A percentile compares a stretch with the other conserved stretches of the same genome.
Conservation (phyloP, 768 basidiomycete genomes). For the Lactifluus echinatus region DNA sequence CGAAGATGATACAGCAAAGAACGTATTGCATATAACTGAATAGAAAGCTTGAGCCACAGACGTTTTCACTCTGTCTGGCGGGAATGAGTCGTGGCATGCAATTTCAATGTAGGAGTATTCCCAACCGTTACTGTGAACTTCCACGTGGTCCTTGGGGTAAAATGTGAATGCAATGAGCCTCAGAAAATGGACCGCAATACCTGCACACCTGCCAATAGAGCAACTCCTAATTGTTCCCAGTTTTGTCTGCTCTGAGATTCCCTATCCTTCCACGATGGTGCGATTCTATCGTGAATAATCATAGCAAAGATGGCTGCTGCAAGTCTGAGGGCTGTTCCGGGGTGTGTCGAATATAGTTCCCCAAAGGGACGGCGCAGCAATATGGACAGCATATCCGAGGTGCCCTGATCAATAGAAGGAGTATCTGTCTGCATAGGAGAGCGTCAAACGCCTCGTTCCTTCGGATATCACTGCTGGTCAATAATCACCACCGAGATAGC, state of each 20-base stretch:
- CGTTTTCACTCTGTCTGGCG: conserved; percentile 13
- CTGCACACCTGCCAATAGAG: conserved; percentile 18
- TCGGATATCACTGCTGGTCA: neutral
- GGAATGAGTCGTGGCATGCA: neutral
- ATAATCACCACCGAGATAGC: conserved; percentile 13
- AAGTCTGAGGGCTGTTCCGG: conserved; percentile 15
- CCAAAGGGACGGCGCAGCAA: conserved; percentile 15
- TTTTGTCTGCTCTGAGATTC: neutral
- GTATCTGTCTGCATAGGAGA: neutral
- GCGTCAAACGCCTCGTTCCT: neutral
- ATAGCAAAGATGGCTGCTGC: conserved; percentile 13
- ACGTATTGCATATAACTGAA: conserved; percentile 13
- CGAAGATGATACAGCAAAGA: conserved; percentile 7
- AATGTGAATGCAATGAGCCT: neutral
- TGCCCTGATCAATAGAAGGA: neutral
- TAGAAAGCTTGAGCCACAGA: conserved; percentile 18
- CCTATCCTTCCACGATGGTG: neutral
- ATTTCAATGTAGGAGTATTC: neutral
- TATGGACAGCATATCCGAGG: neutral
- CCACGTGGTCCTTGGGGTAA: conserved; percentile 13
- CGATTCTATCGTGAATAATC: conserved; percentile 13
- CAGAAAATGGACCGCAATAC: neutral
- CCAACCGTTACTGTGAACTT: conserved; percentile 12
- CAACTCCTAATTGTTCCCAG: conserved; percentile 17
- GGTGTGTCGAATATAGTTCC: conserved; percentile 12